A percentile compares a stretch with the other conserved stretches of the same genome.
Conservation (phyloP, 140 eudicot genomes). For the Stevia rebaudiana region DNA sequence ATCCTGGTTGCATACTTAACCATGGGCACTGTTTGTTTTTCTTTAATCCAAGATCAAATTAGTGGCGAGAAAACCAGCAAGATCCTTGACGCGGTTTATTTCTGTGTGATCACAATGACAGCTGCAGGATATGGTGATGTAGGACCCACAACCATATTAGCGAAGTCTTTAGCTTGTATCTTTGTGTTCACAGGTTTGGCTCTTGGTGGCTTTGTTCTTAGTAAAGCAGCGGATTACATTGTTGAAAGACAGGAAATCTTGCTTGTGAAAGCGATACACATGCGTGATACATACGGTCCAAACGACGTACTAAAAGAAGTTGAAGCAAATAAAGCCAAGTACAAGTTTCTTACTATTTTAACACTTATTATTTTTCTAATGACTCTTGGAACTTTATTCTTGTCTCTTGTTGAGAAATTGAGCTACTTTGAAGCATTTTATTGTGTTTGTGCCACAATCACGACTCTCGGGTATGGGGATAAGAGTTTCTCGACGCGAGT, state of each 20-base stretch:
- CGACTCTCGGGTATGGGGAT: constrained; percentile 85
- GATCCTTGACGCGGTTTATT: constrained; percentile 57
- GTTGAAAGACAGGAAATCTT: constrained; percentile 57
- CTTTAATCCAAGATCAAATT: constrained; percentile 49
- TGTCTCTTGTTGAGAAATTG: constrained; percentile 43
- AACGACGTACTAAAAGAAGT: constrained; percentile 43
- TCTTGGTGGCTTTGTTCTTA: constrained; percentile 58
- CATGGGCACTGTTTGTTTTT: constrained; percentile 54
- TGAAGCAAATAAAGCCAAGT: constrained; percentile 38
- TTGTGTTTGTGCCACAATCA: constrained; percentile 77
- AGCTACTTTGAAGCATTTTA: constrained; percentile 68
- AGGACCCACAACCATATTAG: constrained; percentile 49
- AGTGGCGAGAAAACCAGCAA: constrained; percentile 58
- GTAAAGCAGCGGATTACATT: constrained; percentile 70
- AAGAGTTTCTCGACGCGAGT: constrained; percentile 58
- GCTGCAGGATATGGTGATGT: constrained; percentile 87
- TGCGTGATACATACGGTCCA: constrained; percentile 29
- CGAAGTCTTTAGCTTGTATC: constrained; percentile 56
- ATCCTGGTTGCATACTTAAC: constrained; percentile 40
- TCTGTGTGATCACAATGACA: constrained; percentile 84
- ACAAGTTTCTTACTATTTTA: constrained; percentile 44
- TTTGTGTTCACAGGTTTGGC: constrained; percentile 77
- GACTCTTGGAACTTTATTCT: constrained; percentile 43
- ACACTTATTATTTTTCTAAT: constrained; percentile 41
- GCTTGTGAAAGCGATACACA: constrained; percentile 48